phyloP scores from a whole-genome alignment of 495 filamentous ascomycete genomes.

The Penicillium nucicola region DNA sequence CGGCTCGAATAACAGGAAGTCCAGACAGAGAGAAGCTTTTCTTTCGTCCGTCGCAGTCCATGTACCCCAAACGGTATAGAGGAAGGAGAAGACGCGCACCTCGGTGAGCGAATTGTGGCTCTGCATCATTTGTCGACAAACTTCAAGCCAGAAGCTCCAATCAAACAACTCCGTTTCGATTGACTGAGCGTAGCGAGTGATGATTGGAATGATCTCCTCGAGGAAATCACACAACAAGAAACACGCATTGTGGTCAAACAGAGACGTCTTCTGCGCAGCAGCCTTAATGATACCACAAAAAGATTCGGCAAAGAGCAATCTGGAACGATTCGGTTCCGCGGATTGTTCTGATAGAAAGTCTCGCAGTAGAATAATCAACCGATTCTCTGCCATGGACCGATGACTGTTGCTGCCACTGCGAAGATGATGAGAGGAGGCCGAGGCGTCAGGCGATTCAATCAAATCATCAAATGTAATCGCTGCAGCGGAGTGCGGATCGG shows the following conservation, averaged over 20 bases:
- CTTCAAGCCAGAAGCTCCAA: conserved; percentile 88
- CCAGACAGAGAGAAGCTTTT: conserved; percentile 70
- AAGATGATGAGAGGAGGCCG: conserved; percentile 63
- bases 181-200: conserved; percentile 55
- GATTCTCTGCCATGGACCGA: conserved; percentile 87
- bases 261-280: conserved; percentile 69
- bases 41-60: conserved; percentile 63
- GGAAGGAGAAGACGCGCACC: conserved; percentile 80
- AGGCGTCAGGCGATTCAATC: conserved; percentile 65
- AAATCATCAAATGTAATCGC: conserved; percentile 75
- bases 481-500: conserved; percentile 53
- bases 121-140: conserved; percentile 76
- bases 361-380: conserved; percentile 79
- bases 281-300: conserved; percentile 73
- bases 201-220: conserved; percentile 68
- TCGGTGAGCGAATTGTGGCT: conserved; percentile 95
- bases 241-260: conserved; percentile 85
- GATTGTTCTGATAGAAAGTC: conserved; percentile 78
- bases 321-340: conserved; percentile 49
- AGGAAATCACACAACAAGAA: conserved; percentile 91
- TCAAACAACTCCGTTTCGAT: conserved; percentile 53
- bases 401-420: conserved; percentile 61
- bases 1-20: conserved; percentile 75
- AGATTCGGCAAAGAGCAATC: conserved; percentile 72
- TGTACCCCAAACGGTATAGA: conserved; percentile 78